Percentiles rank a stretch among this genome's conserved stretches.
phyloP scores from a whole-genome alignment of 2,329 filamentous ascomycete species.

The Coleophoma crateriformis region DNA sequence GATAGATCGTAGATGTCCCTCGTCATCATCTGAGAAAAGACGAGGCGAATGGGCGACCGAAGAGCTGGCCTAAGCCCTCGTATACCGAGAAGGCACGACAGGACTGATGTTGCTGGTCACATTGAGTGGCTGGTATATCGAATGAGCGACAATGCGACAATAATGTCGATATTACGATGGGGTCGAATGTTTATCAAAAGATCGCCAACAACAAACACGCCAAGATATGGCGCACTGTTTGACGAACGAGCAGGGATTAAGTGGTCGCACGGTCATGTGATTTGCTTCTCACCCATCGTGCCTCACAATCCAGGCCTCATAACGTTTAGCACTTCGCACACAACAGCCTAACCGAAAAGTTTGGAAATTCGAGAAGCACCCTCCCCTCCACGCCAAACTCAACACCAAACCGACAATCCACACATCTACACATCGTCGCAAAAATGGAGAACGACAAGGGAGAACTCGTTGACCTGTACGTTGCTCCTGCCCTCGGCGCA shows the following conservation, averaged over 20 bases:
- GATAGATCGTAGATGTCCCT: slow-evolving; percentile 26
- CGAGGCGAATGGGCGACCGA: not conserved
- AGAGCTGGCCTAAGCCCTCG: slow-evolving; percentile 16
- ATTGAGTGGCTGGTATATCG: not conserved
- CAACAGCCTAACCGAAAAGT: not conserved
- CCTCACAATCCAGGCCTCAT: too few species aligned
- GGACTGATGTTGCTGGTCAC: slow-evolving; percentile 4
- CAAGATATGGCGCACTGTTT: not conserved
- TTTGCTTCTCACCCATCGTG: too few species aligned
- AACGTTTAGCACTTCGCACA: too few species aligned
- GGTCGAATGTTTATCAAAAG: not conserved
- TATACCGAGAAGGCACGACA: slow-evolving; percentile 17
- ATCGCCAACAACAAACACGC: not conserved
- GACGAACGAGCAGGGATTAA: too few species aligned
- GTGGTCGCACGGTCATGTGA: too few species aligned
- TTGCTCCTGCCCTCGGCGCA: slow-evolving; percentile 18
- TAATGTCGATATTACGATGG: too few species aligned
- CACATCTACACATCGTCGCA: slow-evolving; percentile 31
- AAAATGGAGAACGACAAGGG: slow-evolving; percentile 99
- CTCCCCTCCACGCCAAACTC: slow-evolving; percentile 26
- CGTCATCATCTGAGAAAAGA: slow-evolving; percentile 28
- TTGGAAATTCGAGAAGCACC: slow-evolving; percentile 15
- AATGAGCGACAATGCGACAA: too few species aligned
- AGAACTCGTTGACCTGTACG: slow-evolving; percentile 98
- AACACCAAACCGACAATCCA: slow-evolving; percentile 9